Evolutionary conservation across 1,284 basidiomycete genomes (phyloP).

Genomic region (Ustilago crameri): DNA sequence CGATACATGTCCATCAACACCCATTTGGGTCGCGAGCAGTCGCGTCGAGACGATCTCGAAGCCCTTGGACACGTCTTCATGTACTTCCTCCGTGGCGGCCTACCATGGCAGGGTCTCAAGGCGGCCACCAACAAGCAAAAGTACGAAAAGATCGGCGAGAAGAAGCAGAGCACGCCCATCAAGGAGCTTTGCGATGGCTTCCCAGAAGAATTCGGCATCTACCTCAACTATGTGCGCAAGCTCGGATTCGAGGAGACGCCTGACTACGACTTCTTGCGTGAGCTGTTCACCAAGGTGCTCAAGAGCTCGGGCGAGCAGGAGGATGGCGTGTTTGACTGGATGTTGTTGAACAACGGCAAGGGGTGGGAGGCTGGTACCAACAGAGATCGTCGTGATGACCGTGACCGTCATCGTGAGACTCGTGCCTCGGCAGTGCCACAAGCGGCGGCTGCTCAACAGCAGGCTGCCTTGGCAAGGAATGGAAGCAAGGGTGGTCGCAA

Average conservation of each 20-base stretch:
- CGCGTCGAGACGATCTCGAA: constrained; percentile 91
- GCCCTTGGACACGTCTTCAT: constrained; percentile 96
- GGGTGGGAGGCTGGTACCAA: constrained; percentile 87
- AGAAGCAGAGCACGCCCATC: constrained; percentile 96
- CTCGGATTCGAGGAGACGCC: constrained; percentile 92
- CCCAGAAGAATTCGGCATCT: constrained; percentile 91
- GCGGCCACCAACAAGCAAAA: constrained; percentile 98
- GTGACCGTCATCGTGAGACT: constrained; percentile 55
- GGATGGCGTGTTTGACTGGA: constrained; percentile 91
- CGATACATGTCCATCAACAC: constrained; percentile 99
- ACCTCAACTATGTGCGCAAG: constrained; percentile 87
- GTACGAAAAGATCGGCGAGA: constrained; percentile 98
- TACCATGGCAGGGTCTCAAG: constrained; percentile 96
- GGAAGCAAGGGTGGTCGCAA: constrained; percentile 61
- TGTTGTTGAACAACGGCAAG: constrained; percentile 86
- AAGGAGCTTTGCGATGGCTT: constrained; percentile 92
- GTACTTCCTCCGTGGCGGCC: constrained; percentile 89
- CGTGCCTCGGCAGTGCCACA: constrained; percentile 42
- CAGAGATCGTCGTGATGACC: constrained; percentile 63
- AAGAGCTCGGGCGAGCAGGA: constrained; percentile 88
- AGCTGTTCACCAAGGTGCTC: constrained; percentile 88
- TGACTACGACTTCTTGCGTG: constrained; percentile 93
- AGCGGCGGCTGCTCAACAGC: constrained; percentile 32
- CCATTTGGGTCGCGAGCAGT: constrained; percentile 93
- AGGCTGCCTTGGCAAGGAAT: constrained; percentile 44